Conservation (phyloP, 768 basidiomycete species). For the Rhizopogon salebrosus region DNA sequence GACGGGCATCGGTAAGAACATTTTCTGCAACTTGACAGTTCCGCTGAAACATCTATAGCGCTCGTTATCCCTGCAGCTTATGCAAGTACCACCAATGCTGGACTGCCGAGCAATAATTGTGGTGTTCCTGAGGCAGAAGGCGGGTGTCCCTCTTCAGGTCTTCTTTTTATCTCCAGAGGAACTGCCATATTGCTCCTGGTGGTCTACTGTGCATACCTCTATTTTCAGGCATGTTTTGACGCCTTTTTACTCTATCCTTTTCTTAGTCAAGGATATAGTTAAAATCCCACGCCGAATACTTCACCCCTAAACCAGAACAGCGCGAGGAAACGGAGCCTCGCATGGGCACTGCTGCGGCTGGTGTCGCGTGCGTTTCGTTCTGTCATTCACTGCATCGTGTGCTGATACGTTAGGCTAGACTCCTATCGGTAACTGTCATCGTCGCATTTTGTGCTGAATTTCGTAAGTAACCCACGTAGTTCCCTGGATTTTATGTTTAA, state of each 20-base stretch:
- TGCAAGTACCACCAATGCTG: conserved; percentile 36
- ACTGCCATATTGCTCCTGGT: conserved; percentile 71
- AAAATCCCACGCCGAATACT: conserved; percentile 65
- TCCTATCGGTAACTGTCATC: conserved; percentile 70
- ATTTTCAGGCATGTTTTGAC: conserved; percentile 56
- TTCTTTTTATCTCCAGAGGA: conserved; percentile 74
- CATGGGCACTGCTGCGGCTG: conserved; percentile 73
- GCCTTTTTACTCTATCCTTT: background rate
- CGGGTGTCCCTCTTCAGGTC: conserved; percentile 33
- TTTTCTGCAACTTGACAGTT: background rate
- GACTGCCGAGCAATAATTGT: background rate
- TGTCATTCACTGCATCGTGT: background rate
- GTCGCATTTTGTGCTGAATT: conserved; percentile 91
- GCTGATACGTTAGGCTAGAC: conserved; percentile 30
- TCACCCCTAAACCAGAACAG: conserved; percentile 33
- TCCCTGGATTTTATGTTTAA: background rate
- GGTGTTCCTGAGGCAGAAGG: conserved; percentile 6
- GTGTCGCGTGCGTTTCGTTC: conserved; percentile 33
- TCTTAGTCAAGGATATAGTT: conserved; percentile 40
- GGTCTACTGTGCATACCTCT: conserved; percentile 71
- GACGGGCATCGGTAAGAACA: conserved; percentile 69
- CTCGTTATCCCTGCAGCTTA: conserved; percentile 92
- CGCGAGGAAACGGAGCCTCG: conserved; percentile 30
- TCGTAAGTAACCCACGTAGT: conserved; percentile 38
- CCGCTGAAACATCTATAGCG: conserved; percentile 34